These are phyloP conservation scores for Phascolomyces articulosus DNA, from an alignment of 371 early-diverging fungal species.

Conservation along the genomic window DNA sequence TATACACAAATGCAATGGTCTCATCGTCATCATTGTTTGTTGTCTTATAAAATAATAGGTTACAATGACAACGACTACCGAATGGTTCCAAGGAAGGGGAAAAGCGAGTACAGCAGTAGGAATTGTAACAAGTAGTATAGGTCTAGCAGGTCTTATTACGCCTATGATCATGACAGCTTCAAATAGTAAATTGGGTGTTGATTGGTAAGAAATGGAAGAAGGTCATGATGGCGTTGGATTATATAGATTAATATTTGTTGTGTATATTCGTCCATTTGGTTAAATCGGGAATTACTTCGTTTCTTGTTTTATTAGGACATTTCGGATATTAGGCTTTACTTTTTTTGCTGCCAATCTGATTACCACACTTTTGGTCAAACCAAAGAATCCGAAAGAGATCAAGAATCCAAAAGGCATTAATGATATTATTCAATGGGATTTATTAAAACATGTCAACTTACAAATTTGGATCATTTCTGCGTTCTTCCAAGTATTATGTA, in stretches of 20 bases:
- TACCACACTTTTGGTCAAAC: conserved; percentile 7
- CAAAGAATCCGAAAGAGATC: neutral
- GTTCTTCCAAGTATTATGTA: neutral
- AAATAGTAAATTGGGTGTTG: neutral
- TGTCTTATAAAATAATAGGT: conserved; percentile 6
- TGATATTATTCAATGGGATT: conserved; percentile 9
- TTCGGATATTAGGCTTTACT: conserved; percentile 17
- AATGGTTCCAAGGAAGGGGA: conserved; percentile 63
- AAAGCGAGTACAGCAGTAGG: conserved; percentile 69
- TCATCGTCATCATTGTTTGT: neutral
- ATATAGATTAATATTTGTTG: too few relatives aligned
- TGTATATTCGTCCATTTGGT: too few relatives aligned
- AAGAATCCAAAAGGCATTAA: neutral
- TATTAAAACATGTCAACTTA: conserved; percentile 13
- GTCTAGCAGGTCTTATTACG: neutral
- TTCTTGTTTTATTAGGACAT: too few relatives aligned
- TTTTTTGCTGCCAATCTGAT: conserved; percentile 9
- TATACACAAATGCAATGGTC: neutral
- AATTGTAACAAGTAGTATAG: conserved; percentile 35
- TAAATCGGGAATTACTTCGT: too few relatives aligned
- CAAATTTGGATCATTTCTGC: conserved; percentile 9
- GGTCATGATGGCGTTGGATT: too few relatives aligned
- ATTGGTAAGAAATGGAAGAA: conserved; percentile 5
- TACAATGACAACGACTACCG: conserved; percentile 49
- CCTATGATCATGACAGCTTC: conserved; percentile 7